Percentiles rank a stretch among this genome's conserved stretches.
Conservation (phyloP, 306 rosid genomes). For the Quercus engelmannii region DNA sequence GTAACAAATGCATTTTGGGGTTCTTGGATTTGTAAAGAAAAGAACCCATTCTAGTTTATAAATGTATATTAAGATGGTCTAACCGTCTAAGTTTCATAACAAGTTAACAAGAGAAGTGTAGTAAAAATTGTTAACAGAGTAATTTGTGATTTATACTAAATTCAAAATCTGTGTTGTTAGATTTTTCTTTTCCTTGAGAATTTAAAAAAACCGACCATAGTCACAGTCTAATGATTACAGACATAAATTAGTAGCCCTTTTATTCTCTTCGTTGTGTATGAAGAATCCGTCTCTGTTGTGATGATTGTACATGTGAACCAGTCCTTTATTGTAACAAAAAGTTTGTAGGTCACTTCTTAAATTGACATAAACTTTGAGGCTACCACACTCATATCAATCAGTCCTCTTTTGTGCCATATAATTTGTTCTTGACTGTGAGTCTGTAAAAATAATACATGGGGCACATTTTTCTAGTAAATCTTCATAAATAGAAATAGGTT, state of each 20-base stretch:
- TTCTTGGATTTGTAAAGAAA: constrained; percentile 20
- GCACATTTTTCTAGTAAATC: no score
- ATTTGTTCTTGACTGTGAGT: no score
- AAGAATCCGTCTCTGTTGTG: background rate
- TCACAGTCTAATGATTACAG: background rate
- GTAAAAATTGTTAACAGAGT: constrained; percentile 5
- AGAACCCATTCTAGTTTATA: constrained; percentile 19
- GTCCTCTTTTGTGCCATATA: no score
- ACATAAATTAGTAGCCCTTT: background rate
- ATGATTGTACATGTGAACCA: background rate
- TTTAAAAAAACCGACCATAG: background rate
- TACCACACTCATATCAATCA: no score
- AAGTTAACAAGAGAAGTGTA: constrained; percentile 30
- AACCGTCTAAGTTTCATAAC: constrained; percentile 15
- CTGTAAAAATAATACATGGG: no score
- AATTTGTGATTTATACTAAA: constrained; percentile 14
- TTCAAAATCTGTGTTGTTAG: background rate
- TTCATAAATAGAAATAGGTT: no score
- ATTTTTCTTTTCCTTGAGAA: background rate
- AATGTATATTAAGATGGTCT: constrained; percentile 20
- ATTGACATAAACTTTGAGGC: background rate
- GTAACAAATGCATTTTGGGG: background rate
- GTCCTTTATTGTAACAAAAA: background rate
- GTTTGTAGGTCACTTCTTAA: background rate
- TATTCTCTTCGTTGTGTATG: constrained; percentile 1